These are phyloP conservation scores for Phaffia rhodozyma DNA, from an alignment of 1,284 basidiomycete genomes.

Conservation along the genomic window DNA sequence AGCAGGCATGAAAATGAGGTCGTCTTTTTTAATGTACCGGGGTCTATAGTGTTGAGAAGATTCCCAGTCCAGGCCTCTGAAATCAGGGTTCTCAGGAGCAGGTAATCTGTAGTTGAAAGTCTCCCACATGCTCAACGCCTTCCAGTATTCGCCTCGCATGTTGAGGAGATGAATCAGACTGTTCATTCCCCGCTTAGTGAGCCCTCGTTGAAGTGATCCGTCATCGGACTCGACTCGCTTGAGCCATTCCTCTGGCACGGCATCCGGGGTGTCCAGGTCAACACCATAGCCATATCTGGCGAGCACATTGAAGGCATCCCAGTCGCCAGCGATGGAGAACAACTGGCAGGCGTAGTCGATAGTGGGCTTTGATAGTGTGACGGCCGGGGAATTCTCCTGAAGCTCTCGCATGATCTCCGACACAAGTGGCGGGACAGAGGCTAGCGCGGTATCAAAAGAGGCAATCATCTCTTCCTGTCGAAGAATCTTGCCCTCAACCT, in stretches of 20 bases:
- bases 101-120: slow-evolving; percentile 3
- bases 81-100: background rate
- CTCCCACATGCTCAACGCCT: slow-evolving; percentile 7
- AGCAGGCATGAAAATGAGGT: slow-evolving; percentile 1
- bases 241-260: slow-evolving; percentile 16
- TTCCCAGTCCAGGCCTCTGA: background rate
- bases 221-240: background rate
- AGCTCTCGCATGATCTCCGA: slow-evolving; percentile 7
- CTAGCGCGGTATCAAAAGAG: background rate
- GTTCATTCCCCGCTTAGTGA: background rate
- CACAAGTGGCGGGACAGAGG: slow-evolving; percentile 4
- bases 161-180: background rate
- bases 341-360: slow-evolving; percentile 11
- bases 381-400: background rate
- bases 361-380: background rate
- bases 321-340: background rate
- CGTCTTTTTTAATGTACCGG: background rate
- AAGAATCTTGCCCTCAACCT: background rate
- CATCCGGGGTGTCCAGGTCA: slow-evolving; percentile 16
- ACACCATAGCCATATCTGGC: slow-evolving; percentile 15
- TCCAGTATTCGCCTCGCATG: slow-evolving; percentile 1
- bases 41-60: background rate
- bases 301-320: slow-evolving; percentile 11
- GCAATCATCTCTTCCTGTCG: background rate
- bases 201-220: background rate